Base-by-base conservation (phyloP, 495 filamentous ascomycete genomes). In the Pyronema omphalodes region DNA sequence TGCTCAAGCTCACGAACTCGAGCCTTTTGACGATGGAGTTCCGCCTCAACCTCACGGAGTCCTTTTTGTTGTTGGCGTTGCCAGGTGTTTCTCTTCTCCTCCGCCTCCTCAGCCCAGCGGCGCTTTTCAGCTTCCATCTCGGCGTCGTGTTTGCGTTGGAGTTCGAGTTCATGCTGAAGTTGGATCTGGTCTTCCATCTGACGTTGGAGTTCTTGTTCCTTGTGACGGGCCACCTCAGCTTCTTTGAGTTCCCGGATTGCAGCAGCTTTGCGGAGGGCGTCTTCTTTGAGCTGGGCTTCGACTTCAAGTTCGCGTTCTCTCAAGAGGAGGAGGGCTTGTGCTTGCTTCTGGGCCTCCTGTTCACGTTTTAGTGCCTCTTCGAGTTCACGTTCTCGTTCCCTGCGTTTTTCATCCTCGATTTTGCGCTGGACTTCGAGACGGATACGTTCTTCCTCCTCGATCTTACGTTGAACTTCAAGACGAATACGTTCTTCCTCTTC, bases 1-100 rank as follows among this genome's bases (percentile, higher is more conserved):
- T 78, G 74, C 67, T 95, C 91, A 8, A 96, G 74, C 61, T 94
- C 79, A 57, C 77, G 75, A 54, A 96, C 79, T 11, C 47, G 50
- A 60, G 60, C 67, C 67, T 58, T 65, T 75, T 67, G 44, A 57
- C 52, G 52, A 49, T 19, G 12, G 51, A 46, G 54, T 52, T 57
- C 36, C 55, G 54, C 11, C 7, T 52, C 47, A 49, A 52, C 40
- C 45, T 56, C 9, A 12, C 49, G 9, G 18, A 18, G n/a, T 46
- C 44, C 7, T 60, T 58, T 9, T 65, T 61, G 15, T 61, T 59
- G 56, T 61, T 48, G 52, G 60, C 59, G 53, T 77, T 69, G 52
- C 79, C 77, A 15, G 14, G 12, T 9, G 9, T 23, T 47, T n/a
- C 44, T n/a, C 12, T 19, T n/a, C 17, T 47, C 44, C 7, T 47